Evolutionary conservation across 2,329 filamentous ascomycete genomes (phyloP).

Genomic region (Colletotrichum spaethianum): DNA sequence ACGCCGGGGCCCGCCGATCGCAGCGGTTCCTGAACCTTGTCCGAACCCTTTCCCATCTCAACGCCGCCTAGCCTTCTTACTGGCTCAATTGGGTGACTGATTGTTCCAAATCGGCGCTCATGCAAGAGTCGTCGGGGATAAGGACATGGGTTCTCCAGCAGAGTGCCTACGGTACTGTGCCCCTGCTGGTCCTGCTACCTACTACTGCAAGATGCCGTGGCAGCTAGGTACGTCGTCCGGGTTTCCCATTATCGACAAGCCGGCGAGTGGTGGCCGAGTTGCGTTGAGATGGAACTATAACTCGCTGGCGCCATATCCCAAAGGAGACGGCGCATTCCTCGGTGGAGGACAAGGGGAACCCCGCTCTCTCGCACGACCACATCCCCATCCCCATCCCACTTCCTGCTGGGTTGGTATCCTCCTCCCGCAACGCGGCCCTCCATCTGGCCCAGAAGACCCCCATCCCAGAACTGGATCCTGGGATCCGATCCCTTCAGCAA

Average conservation of each 20-base stretch:
- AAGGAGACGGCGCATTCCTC: slow-evolving; percentile 22
- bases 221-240: slow-evolving; percentile 27
- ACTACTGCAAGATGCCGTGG: slow-evolving; percentile 30
- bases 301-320: slow-evolving; percentile 27
- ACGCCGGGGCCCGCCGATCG: slow-evolving; percentile 31
- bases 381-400: slow-evolving; percentile 23
- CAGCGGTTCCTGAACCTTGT: slow-evolving; percentile 36
- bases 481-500: slow-evolving; percentile 39
- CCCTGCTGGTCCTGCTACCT: slow-evolving; percentile 1
- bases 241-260: slow-evolving; percentile 35
- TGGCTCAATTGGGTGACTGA: slow-evolving; percentile 14
- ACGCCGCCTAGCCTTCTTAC: slow-evolving; percentile 1
- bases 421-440: slow-evolving; percentile 26
- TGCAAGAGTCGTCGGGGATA: slow-evolving; percentile 12
- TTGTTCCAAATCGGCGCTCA: slow-evolving; percentile 21
- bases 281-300: slow-evolving; percentile 4
- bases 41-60: slow-evolving; percentile 31
- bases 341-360: slow-evolving; percentile 15
- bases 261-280: slow-evolving; percentile 3
- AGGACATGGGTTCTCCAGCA: slow-evolving; percentile 32
- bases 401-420: slow-evolving; percentile 19
- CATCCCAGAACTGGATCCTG: slow-evolving; percentile 33
- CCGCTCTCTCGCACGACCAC: slow-evolving; percentile 9
- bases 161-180: neutral
- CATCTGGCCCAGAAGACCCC: slow-evolving; percentile 8